These are phyloP conservation scores for Diaporthe ilicicola DNA, from an alignment of 2,329 filamentous ascomycete species.

Conservation along the genomic window DNA sequence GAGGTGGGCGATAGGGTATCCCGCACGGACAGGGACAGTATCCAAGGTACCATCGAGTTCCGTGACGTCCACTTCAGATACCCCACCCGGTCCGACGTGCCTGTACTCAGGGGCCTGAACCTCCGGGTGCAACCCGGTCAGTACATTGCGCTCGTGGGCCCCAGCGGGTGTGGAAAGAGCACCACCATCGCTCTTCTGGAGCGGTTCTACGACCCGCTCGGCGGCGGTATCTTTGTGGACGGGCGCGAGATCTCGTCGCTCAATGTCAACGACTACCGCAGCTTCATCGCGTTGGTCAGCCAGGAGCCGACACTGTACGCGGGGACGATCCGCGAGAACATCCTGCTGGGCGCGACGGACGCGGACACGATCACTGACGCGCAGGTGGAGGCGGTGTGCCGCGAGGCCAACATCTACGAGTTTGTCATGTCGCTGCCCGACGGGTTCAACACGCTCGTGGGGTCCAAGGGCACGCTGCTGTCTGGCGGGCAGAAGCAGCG, in stretches of 20 bases:
- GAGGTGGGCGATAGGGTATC: constrained; percentile 68
- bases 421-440: constrained; percentile 89
- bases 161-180: constrained; percentile 92
- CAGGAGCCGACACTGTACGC: constrained; percentile 97
- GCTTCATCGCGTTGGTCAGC: constrained; percentile 84
- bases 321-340: constrained; percentile 90
- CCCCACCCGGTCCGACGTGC: constrained; percentile 87
- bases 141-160: constrained; percentile 90
- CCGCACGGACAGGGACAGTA: constrained; percentile 46
- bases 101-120: constrained; percentile 88
- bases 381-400: constrained; percentile 79
- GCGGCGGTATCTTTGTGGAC: constrained; percentile 83
- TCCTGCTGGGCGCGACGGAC: constrained; percentile 77
- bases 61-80: constrained; percentile 94
- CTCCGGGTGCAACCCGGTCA: constrained; percentile 78
- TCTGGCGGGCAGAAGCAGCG: constrained; percentile 96
- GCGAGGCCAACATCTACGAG: constrained; percentile 91
- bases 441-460: constrained; percentile 85
- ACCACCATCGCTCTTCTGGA: constrained; percentile 93
- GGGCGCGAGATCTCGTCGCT: constrained; percentile 81
- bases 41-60: constrained; percentile 87
- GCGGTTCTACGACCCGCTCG: constrained; percentile 90
- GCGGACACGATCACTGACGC: constrained; percentile 73
- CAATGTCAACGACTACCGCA: constrained; percentile 87
- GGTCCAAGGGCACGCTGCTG: constrained; percentile 84